Evolutionary conservation across 352 stramenopile species (phyloP).

Genomic region (Pythium biforme): DNA sequence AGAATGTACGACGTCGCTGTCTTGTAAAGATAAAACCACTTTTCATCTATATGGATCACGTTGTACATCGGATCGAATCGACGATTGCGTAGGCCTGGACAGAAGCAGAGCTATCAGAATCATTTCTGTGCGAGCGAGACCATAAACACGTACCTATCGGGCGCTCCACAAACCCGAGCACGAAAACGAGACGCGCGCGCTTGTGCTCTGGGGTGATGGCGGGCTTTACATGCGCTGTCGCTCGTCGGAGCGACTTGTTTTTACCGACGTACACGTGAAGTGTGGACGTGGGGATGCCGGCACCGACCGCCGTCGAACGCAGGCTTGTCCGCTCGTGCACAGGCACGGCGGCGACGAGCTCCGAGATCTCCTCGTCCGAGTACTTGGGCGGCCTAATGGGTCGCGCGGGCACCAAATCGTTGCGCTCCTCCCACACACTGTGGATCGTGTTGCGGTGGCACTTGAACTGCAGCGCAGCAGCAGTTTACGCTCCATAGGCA

Average conservation of each 20-base stretch:
- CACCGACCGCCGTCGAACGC: background rate
- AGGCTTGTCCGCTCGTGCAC: constrained; percentile 7
- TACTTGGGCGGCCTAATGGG: constrained; percentile 8
- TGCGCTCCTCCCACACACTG: background rate
- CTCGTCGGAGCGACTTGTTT: background rate
- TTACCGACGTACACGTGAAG: constrained; percentile 12
- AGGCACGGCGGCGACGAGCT: background rate
- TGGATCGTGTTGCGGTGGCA: background rate
- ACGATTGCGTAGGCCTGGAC: constrained; percentile 1
- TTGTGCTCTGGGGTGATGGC: constrained; percentile 4
- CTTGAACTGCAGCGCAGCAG: background rate
- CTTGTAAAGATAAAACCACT: constrained; percentile 28
- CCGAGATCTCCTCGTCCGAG: constrained; percentile 1
- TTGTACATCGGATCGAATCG: constrained; percentile 24
- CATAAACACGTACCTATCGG: constrained; percentile 1
- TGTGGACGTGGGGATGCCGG: constrained; percentile 1
- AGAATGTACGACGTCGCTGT: constrained; percentile 15
- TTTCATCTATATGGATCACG: constrained; percentile 26
- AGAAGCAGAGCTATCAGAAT: background rate
- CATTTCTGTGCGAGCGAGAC: background rate
- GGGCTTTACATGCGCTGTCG: constrained; percentile 8
- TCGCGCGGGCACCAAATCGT: no score
- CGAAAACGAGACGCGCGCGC: background rate
- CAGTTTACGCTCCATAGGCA: background rate
- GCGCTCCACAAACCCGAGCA: constrained; percentile 4